Evolutionary conservation across 2,329 filamentous ascomycete species (phyloP), one percentile per base, ranked within the genome.

Genomic region (Magnaporthiopsis poae): DNA sequence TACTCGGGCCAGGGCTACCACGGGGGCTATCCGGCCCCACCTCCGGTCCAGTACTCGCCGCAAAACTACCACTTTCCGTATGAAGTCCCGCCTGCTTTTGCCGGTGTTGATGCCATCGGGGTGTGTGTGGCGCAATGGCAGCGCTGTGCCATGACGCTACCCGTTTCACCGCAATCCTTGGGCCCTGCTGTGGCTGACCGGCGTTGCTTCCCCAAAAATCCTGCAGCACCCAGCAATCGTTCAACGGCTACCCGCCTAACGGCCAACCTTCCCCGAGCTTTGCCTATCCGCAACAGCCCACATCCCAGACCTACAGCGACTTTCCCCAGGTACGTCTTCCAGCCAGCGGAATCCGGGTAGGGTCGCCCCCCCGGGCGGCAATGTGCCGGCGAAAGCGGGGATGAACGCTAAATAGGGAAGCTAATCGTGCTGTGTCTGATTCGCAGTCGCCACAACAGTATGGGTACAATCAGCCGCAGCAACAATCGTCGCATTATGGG

Each of bases 171-270:
- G 46, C 21, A 56, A 56, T 8, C 21, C 5, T 56, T 56, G 46
- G 8, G 29, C 21, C 29, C 61, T 62, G 31, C 5, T 1, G 46
- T 56, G n/a, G 46, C 46, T 56, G 46, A 56, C n/a, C n/a, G 27
- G 9, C 35, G 21, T 63, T 39, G 62, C 25, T 68, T 5, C n/a
- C 64, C 68, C 18, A n/a, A 56, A 56, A n/a, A 52, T 1, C 15
- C 46, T n/a, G 46, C 46, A 56, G 46, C 21, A 21, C 46, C 29
- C 79, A 80, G 67, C 80, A 79, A 63, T 74, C 73, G 66, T 86
- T 85, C 70, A 77, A 77, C 72, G 77, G 77, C 67, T 84, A 84
- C 73, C 79, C 80, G 66, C 78, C 80, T 63, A 79, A 77, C 67
- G 75, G 74, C 64, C 46, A 56, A 11, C 46, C 18, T 21, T 56